Conservation (phyloP, 352 stramenopile genomes). For the Globisporangium spinosum region DNA sequence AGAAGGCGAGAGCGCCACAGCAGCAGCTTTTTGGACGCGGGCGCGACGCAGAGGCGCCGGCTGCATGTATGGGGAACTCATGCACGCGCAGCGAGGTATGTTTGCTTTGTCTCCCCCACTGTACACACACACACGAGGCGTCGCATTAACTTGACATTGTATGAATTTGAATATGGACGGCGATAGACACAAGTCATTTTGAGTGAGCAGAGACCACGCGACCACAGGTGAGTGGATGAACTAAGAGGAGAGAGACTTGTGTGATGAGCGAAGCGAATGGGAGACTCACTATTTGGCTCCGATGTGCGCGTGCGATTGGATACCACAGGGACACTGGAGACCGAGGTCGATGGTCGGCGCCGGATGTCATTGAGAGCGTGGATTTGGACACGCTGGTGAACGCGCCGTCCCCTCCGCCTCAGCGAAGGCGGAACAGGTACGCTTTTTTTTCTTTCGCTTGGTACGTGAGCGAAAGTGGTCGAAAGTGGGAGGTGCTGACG, state of each 20-base stretch:
- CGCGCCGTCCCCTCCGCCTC: slow-evolving; percentile 52
- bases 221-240: slow-evolving; percentile 29
- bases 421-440: slow-evolving; percentile 54
- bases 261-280: background rate
- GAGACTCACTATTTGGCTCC: background rate
- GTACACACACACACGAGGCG: background rate
- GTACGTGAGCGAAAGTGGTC: background rate
- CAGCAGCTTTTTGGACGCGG: slow-evolving; percentile 1
- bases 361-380: slow-evolving; percentile 54
- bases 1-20: background rate
- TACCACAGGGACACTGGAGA: slow-evolving; percentile 22
- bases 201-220: slow-evolving; percentile 42
- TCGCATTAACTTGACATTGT: background rate
- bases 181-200: slow-evolving; percentile 61
- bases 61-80: slow-evolving; percentile 50
- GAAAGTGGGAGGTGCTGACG: background rate
- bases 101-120: background rate
- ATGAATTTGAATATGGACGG: background rate
- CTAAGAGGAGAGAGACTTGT: background rate
- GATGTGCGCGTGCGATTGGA: background rate
- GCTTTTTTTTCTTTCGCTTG: slow-evolving; percentile 4
- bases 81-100: slow-evolving; percentile 57
- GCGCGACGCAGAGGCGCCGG: slow-evolving; percentile 1
- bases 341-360: slow-evolving; percentile 65
- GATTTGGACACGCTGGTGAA: slow-evolving; percentile 79